phyloP scores from a whole-genome alignment of 73 alveolate genomes.

The Paraurostyla sp. region DNA sequence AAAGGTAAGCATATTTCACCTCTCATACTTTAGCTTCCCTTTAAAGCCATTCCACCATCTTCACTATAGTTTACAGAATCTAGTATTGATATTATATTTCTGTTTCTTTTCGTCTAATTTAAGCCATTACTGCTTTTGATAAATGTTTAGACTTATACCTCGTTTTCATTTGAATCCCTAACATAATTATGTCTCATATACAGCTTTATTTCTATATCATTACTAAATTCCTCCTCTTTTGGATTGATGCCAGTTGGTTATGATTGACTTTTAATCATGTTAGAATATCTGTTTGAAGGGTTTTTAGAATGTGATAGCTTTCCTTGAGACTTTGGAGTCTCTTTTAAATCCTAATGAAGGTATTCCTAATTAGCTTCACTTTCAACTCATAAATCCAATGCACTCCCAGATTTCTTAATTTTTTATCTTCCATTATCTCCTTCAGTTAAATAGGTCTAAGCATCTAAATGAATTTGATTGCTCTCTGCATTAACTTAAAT shows the following conservation, averaged over 20 bases:
- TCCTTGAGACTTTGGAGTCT: neutral
- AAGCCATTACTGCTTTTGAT: neutral
- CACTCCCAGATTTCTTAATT: slow-evolving; percentile 7
- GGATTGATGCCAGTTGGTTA: neutral
- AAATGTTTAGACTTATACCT: neutral
- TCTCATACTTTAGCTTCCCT: slow-evolving; percentile 4
- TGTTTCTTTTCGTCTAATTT: neutral
- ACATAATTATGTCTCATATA: slow-evolving; percentile 1
- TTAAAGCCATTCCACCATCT: neutral
- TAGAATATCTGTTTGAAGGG: neutral
- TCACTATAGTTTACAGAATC: slow-evolving; percentile 5
- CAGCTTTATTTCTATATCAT: neutral
- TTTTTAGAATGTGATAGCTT: neutral
- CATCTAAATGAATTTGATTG: too few relatives aligned
- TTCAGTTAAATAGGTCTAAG: too few relatives aligned
- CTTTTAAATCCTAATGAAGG: neutral
- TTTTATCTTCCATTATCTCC: too few relatives aligned
- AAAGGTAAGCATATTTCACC: neutral
- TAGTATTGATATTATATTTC: neutral
- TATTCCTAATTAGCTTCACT: neutral
- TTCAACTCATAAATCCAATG: neutral
- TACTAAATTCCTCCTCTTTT: neutral
- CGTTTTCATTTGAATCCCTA: neutral
- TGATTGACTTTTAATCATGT: neutral
- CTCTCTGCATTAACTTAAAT: too few relatives aligned